Percentiles rank a stretch among this genome's conserved stretches.
Conservation (phyloP, 257 asterid species). For the Rehmannia glutinosa region DNA sequence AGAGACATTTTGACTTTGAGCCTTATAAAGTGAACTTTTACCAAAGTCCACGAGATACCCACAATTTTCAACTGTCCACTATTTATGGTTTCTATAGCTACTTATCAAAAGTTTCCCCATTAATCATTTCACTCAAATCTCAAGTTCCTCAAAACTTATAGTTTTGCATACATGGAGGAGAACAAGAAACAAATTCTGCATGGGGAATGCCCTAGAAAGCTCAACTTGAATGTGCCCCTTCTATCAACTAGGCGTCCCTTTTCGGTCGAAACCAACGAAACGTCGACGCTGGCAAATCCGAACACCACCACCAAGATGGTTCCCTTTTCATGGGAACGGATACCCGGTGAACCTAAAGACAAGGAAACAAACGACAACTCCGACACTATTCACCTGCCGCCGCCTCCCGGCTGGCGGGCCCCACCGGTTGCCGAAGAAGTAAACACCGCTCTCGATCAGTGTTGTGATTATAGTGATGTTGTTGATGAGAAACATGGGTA, state of each 20-base stretch:
- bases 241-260: constrained; percentile 50
- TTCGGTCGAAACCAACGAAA: neutral
- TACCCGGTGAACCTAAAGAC: constrained; percentile 72
- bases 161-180: constrained; percentile 35
- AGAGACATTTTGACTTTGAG: no score
- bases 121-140: constrained; percentile 15
- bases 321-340: constrained; percentile 80
- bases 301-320: constrained; percentile 29
- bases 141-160: neutral
- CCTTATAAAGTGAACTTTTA: constrained; percentile 26
- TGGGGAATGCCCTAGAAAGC: constrained; percentile 37
- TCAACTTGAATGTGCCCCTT: constrained; percentile 64
- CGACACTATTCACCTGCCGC: constrained; percentile 17
- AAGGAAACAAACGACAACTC: neutral
- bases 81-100: constrained; percentile 29
- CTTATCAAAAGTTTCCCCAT: constrained; percentile 9
- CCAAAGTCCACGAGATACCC: constrained; percentile 53
- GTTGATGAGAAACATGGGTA: neutral
- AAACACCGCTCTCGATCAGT: neutral
- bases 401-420: constrained; percentile 42
- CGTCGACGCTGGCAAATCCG: neutral
- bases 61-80: constrained; percentile 36
- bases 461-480: constrained; percentile 10
- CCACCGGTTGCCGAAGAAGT: constrained; percentile 10
- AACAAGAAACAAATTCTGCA: constrained; percentile 31